A percentile compares a stretch with the other conserved stretches of the same genome.
Conservation (phyloP, 1,284 basidiomycete species). For the Microbotryomycetes sp. region DNA sequence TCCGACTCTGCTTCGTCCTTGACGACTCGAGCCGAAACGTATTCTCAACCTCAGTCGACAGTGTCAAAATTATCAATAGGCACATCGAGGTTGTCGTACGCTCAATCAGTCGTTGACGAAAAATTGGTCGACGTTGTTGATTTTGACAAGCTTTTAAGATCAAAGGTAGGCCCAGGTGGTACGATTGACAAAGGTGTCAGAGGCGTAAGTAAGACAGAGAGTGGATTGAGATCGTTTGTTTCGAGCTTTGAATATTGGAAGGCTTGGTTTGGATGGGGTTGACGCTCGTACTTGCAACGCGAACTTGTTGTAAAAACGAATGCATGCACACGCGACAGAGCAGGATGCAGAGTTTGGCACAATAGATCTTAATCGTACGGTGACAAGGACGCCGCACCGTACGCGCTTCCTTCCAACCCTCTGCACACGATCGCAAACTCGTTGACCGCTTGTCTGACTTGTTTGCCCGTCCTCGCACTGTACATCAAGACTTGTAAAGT, state of each 20-base stretch:
- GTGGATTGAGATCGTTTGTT: too few relatives aligned
- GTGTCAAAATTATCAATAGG: neutral
- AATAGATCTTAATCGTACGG: neutral
- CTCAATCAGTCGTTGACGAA: constrained; percentile 6
- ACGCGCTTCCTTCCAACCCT: constrained; percentile 32
- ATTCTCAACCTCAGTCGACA: neutral
- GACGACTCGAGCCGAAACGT: neutral
- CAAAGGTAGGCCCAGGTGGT: neutral
- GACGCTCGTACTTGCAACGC: too few relatives aligned
- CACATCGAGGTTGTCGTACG: constrained; percentile 1
- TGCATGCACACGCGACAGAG: too few relatives aligned
- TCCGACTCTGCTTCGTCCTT: neutral
- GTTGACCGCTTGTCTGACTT: constrained; percentile 27
- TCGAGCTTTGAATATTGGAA: neutral
- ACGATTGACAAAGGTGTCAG: neutral
- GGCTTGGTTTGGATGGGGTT: neutral
- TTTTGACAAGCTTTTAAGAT: neutral
- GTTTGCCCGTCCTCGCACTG: constrained; percentile 29
- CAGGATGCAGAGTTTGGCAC: too few relatives aligned
- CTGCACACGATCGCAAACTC: constrained; percentile 34
- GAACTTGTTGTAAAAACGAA: too few relatives aligned
- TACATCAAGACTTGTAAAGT: neutral
- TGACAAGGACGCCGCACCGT: constrained; percentile 18
- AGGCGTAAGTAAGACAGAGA: neutral
- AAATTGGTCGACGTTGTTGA: constrained; percentile 4